Evolutionary conservation across 805 yeast species (phyloP), one percentile per base, ranked within the genome.

Genomic region (Yarrowia deformans): DNA sequence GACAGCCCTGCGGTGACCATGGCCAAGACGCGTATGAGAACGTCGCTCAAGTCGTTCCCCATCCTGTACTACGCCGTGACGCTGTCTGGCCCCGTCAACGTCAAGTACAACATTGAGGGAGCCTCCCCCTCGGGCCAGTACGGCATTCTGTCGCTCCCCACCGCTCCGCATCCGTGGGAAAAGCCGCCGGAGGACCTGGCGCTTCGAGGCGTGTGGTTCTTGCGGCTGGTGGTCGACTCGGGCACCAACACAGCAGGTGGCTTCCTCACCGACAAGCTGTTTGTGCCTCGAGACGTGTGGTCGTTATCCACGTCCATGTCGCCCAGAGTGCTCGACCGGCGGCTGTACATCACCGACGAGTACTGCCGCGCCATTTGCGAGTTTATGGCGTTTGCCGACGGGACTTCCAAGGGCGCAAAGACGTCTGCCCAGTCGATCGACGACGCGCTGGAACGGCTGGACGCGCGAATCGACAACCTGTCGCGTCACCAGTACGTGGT

Each of bases 221-320:
- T 63, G 37, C 46, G 68, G 0, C 56, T 48, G 45, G 68, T 63
- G 23, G 56, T 63, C 10, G 68, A 63, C 29, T 63, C 68, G 6
- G 68, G 68, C 8, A 63, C 68, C n/a, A 63, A 63, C 48, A 63
- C 68, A 2, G 68, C 68, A 1, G 68, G 68, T 1, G 68, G 68
- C 9, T 63, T 63, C 29, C 56, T 63, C n/a, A 63, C 68, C 39
- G 68, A 63, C 48, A 63, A 49, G 39, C 48, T 63, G 68, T 63
- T 63, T 49, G 56, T 63, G 23, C 68, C 68, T 0, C 37, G 68
- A 6, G 68, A 63, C 29, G 56, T 63, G 18, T 63, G 68, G 68
- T 63, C 68, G 2, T 16, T 63, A 18, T 48, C 56, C 3, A 12
- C 55, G 13, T 37, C 56, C 23, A 48, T 63, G 55, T 37, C 68